Evolutionary conservation across 2,329 filamentous ascomycete genomes (phyloP), one percentile per base, ranked within the genome.

Genomic region (Microdochium nivale): DNA sequence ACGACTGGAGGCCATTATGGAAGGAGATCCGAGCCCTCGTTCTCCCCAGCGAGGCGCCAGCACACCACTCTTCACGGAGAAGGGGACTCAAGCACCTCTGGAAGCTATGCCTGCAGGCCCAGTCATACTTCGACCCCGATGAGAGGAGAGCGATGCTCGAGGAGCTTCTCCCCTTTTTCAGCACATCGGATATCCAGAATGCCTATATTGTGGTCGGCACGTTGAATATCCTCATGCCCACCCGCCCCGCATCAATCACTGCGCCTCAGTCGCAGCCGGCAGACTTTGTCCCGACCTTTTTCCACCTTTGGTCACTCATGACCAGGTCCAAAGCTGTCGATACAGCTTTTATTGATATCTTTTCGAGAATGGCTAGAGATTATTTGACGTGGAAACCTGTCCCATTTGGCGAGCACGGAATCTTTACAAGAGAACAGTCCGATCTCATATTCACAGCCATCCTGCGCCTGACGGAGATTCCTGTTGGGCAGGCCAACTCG

Each of bases 1-100:
- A 99, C 54, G 92, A 99, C 67, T 99, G 94, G 94, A 83, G 83
- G 60, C 92, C 91, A 8, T 74, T 99, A 27, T 99, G 88, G 81
- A 87, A 90, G 61, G 92, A 97, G 67, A 75, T 97, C 60, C 97
- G 96, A 73, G 79, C 86, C 44, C 86, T 96, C 65, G 88, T 96
- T 14, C 73, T 99, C 16, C 92, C 94, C 1, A 83, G 83, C 47
- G 94, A 99, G 66, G 86, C 85, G 10, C 86, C 90, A 3, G 67
- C 79, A 11, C 79, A 85, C 56, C 81, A 84, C 59, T 71, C 71
- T 33, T 73, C 72, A 46, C 71, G 80, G 50, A 74, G 79, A 57
- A 72, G 79, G 55, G 76, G 76, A 3, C 72, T 80, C 27, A 84
- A 84, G 65, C 77, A 83, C 60, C 74, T 97, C 54, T 86, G 90